Evolutionary conservation across 2,329 filamentous ascomycete genomes (phyloP), one percentile per base, ranked within the genome.

Genomic region (Seiridium unicorne): DNA sequence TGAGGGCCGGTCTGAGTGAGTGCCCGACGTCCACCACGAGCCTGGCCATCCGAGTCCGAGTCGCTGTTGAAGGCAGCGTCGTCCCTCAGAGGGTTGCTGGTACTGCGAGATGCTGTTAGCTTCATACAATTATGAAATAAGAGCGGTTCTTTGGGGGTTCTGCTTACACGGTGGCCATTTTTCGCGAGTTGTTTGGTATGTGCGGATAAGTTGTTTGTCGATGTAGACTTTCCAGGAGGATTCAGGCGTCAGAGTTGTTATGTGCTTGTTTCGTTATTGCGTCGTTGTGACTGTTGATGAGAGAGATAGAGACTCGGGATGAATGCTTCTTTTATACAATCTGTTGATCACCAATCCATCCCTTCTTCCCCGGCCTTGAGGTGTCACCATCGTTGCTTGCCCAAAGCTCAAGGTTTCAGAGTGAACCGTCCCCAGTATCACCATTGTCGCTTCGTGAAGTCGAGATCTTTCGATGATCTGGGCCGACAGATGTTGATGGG

Each of bases 31-130:
- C 68, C 67, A 31, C 69, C 68, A 32, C 68, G 68, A 32, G 68
- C 68, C 47, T 70, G 69, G 53, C 68, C 68, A 46, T 79, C 76
- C 49, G 73, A 76, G 61, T 78, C 70, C 9, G 70, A 74, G 66
- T 73, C 70, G 64, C 72, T 72, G 63, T 65, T 69, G 61, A 71
- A 72, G 57, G 64, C 66, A 47, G 62, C 67, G 60, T 70, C 68
- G 64, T 66, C 68, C 65, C 68, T 69, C 62, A 66, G 70, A 59
- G 66, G 71, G 60, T 67, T 65, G 44, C 62, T 62, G 46, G 66
- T 64, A 53, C 64, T 67, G 32, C 47, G 46, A 51, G 34, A 49
- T 55, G 63, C 69, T 55, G 44, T 36, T 62, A 69, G 65, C 47
- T 35, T 34, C 13, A 51, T 26, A 9, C 34, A 10, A 47, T 31